Conservation (phyloP, 352 stramenopile species). For the Globisporangium spiculum region DNA sequence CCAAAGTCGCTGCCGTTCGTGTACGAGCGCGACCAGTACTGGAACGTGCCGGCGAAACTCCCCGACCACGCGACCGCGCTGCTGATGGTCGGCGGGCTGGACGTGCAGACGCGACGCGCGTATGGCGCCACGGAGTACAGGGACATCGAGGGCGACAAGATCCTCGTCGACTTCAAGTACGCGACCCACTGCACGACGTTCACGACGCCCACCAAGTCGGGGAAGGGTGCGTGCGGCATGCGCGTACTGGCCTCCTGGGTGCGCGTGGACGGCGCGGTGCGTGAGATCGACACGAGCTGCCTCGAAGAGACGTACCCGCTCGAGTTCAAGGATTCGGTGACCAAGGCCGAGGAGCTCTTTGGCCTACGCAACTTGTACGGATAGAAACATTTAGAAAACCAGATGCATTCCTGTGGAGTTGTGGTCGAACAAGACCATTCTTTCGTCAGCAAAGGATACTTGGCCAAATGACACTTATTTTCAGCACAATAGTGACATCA, state of each 20-base stretch:
- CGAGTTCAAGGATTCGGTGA: conserved; percentile 32
- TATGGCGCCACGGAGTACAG: conserved; percentile 57
- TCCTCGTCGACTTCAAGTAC: conserved; percentile 70
- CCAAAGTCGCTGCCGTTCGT: conserved; percentile 32
- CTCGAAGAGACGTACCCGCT: conserved; percentile 54
- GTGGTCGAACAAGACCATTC: too few relatives aligned
- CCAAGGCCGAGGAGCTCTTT: conserved; percentile 38
- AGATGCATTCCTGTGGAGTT: not conserved
- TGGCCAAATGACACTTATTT: not conserved
- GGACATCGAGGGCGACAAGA: conserved; percentile 41
- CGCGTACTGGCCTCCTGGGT: conserved; percentile 72
- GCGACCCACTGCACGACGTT: conserved; percentile 78
- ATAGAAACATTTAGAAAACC: conserved; percentile 8
- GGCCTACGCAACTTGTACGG: conserved; percentile 40
- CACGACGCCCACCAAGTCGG: conserved; percentile 49
- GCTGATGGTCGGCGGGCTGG: conserved; percentile 54
- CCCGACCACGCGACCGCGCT: conserved; percentile 40
- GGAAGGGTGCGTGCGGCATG: conserved; percentile 55
- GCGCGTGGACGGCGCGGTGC: conserved; percentile 43
- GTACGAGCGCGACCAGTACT: conserved; percentile 66
- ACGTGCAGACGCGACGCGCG: conserved; percentile 48
- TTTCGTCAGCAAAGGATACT: not conserved
- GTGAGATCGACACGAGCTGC: conserved; percentile 65
- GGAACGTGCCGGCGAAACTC: conserved; percentile 56
- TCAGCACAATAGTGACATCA: not conserved